Evolutionary conservation across 805 yeast species (phyloP).

Genomic region (Starmerella apis): DNA sequence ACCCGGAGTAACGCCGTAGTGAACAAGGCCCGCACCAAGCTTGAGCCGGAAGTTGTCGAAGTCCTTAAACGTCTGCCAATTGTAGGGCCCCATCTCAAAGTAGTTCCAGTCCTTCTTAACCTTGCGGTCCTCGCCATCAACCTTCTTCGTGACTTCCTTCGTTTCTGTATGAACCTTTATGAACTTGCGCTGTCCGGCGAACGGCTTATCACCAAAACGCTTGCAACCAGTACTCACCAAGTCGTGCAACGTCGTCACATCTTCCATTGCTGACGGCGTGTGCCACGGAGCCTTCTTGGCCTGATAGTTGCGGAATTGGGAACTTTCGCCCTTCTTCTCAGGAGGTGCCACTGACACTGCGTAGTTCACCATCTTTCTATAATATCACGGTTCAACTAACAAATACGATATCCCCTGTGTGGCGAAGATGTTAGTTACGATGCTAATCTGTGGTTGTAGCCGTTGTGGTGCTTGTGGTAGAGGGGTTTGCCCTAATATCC

Average conservation of each 20-base stretch:
- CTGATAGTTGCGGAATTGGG: slow-evolving; percentile 30
- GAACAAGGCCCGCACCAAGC: slow-evolving; percentile 65
- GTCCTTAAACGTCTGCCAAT: slow-evolving; percentile 52
- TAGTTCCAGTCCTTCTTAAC: slow-evolving; percentile 82
- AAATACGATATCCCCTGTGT: background rate
- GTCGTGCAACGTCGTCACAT: slow-evolving; percentile 51
- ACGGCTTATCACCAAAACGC: slow-evolving; percentile 43
- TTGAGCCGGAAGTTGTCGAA: slow-evolving; percentile 41
- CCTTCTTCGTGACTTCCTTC: slow-evolving; percentile 58
- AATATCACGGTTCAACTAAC: background rate
- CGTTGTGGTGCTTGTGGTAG: background rate
- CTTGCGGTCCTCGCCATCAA: slow-evolving; percentile 63
- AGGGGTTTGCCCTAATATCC: slow-evolving; percentile 6
- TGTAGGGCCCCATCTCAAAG: slow-evolving; percentile 68
- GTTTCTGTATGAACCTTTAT: slow-evolving; percentile 64
- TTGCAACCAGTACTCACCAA: slow-evolving; percentile 51
- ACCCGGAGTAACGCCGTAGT: slow-evolving; percentile 60
- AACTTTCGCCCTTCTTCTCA: slow-evolving; percentile 31
- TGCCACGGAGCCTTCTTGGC: slow-evolving; percentile 36
- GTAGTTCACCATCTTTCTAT: slow-evolving; percentile 12
- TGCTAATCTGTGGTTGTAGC: background rate
- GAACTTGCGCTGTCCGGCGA: slow-evolving; percentile 72
- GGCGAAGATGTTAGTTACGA: background rate
- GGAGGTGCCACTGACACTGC: slow-evolving; percentile 31
- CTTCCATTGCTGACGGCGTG: slow-evolving; percentile 56